Evolutionary conservation across 495 filamentous ascomycete species (phyloP), one percentile per base, ranked within the genome.

Genomic region (Penicillium tannophilum): DNA sequence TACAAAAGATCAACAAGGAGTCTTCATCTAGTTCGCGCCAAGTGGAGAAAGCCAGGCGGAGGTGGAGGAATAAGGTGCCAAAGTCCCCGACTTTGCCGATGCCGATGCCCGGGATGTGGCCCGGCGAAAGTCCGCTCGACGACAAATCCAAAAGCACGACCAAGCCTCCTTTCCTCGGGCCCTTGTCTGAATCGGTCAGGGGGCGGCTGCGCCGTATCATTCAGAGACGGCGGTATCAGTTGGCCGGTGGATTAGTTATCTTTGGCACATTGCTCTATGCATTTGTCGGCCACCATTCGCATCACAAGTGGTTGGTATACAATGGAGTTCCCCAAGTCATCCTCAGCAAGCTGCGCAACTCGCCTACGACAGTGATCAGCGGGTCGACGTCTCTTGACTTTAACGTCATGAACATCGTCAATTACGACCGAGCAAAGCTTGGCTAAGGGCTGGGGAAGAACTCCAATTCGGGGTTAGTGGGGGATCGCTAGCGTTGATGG

Each of bases 81-180:
- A 35, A 35, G 33, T 12, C 33, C 3, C 10, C 33, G 12, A 36
- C 33, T 14, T 36, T 36, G 33, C 33, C 20, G 24, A 23, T 47
- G 44, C 24, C 44, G 20, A 47, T 47, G 44, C 44, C 44, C 44
- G 44, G 44, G 20, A 47, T 47, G 44, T 47, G 44, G 44, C 44
- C 44, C 44, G 1, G 16, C 8, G 24, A 23, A 28, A 26, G 3
- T 9, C 44, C 44, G 4, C 4, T 47, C 8, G 20, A 24, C n/a
- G 10, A 45, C 44, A 14, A 17, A 47, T 17, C 16, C 39, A 14
- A 1, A 23, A 23, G 17, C n/a, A 12, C 14, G 14, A 41, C 39
- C 7, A 41, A 36, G 10, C 33, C 12, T 36, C 33, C 10, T 36
- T 1, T 12, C 0, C 14, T 41, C n/a, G 39, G 16, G 39, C 39